A percentile compares a stretch with the other conserved stretches of the same genome.
Conservation (phyloP, 2,329 filamentous ascomycete genomes). For the Cordyceps cateniannulata region DNA sequence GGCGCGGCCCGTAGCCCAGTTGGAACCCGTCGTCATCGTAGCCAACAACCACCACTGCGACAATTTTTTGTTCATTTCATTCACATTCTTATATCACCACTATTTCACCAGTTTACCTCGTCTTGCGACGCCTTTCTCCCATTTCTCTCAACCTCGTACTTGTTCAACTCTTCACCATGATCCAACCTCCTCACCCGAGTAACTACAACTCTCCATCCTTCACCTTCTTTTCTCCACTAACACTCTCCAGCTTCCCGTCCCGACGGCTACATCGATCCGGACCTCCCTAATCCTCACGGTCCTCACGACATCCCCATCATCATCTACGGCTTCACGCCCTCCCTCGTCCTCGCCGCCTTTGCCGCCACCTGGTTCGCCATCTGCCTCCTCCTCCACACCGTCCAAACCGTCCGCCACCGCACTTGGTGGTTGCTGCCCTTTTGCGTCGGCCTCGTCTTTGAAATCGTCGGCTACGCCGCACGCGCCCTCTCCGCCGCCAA, state of each 20-base stretch:
- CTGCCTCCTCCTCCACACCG: conserved; percentile 31
- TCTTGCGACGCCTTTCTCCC: not conserved
- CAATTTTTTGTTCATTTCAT: too few species aligned
- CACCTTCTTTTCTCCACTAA: not conserved
- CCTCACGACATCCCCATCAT: conserved; percentile 41
- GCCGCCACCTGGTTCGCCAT: conserved; percentile 38
- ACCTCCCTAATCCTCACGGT: conserved; percentile 42
- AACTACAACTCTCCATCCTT: not conserved
- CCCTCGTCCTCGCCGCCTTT: conserved; percentile 36
- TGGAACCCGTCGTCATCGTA: too few species aligned
- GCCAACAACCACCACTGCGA: too few species aligned
- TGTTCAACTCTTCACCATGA: not conserved
- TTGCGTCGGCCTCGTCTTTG: conserved; percentile 37
- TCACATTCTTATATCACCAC: too few species aligned
- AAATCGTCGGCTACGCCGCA: conserved; percentile 44
- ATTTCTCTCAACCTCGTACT: not conserved
- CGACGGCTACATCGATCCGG: conserved; percentile 42
- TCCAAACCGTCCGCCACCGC: conserved; percentile 23
- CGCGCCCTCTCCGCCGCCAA: conserved; percentile 40
- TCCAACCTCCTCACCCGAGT: not conserved
- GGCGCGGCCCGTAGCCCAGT: not conserved
- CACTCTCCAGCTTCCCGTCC: not conserved
- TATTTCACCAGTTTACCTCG: too few species aligned
- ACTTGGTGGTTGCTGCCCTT: conserved; percentile 43
- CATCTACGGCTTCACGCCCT: conserved; percentile 44